Percentiles rank a stretch among this genome's conserved stretches.
Conservation (phyloP, 2,329 filamentous ascomycete species). For the Septoria linicola region DNA sequence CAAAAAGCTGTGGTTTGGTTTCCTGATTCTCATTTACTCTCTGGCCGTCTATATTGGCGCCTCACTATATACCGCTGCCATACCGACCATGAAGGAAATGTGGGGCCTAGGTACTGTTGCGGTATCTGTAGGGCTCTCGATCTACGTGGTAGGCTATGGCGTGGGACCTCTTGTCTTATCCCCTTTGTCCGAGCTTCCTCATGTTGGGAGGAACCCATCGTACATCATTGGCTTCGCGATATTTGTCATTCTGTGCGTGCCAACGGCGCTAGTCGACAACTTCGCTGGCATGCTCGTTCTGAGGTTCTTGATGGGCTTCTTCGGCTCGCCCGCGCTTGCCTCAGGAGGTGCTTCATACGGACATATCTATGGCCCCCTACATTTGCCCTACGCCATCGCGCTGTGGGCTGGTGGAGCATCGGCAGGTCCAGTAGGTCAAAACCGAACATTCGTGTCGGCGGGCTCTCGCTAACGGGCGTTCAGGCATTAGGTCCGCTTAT, state of each 20-base stretch:
- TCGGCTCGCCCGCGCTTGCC: conserved; percentile 64
- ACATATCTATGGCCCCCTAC: conserved; percentile 48
- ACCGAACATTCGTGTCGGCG: neutral
- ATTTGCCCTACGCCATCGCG: conserved; percentile 46
- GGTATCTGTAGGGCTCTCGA: conserved; percentile 58
- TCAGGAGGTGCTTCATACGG: conserved; percentile 58
- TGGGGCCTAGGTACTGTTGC: conserved; percentile 53
- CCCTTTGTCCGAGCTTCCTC: conserved; percentile 65
- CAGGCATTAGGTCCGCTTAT: conserved; percentile 54
- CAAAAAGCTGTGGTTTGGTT: conserved; percentile 31
- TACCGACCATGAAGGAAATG: conserved; percentile 48
- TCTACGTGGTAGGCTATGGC: conserved; percentile 52
- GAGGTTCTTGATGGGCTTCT: conserved; percentile 65
- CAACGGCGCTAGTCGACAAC: conserved; percentile 62
- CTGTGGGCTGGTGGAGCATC: conserved; percentile 47
- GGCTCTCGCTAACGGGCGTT: neutral
- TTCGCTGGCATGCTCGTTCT: conserved; percentile 59
- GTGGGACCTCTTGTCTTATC: conserved; percentile 65
- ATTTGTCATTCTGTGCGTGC: conserved; percentile 66
- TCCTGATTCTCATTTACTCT: conserved; percentile 51
- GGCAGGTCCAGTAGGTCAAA: conserved; percentile 37
- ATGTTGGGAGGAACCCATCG: conserved; percentile 65
- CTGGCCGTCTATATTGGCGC: conserved; percentile 57
- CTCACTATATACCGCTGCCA: conserved; percentile 51
- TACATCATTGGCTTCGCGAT: conserved; percentile 68